Conservation (phyloP, 129 eudicot genomes). For the Helichrysum umbraculigerum region DNA sequence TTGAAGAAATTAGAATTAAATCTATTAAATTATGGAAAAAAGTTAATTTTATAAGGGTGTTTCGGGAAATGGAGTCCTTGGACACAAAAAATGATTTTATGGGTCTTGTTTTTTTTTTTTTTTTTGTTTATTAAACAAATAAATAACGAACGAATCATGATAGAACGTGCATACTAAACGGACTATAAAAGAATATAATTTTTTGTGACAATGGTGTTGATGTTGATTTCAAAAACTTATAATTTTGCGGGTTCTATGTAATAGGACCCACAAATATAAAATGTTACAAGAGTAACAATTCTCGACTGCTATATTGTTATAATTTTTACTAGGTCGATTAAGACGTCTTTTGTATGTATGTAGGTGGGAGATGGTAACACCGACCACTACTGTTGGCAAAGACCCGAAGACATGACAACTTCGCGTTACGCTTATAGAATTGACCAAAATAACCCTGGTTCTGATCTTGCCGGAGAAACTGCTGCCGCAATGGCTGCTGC, state of each 20-base stretch:
- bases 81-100: neutral
- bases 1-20: too few species aligned
- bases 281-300: too few species aligned
- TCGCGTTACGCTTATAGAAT: conserved; percentile 64
- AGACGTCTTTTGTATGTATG: neutral
- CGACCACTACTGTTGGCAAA: conserved; percentile 84
- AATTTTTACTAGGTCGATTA: neutral
- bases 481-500: conserved; percentile 90
- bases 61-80: neutral
- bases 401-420: conserved; percentile 90
- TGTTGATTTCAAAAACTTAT: neutral
- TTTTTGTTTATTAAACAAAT: neutral
- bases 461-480: conserved; percentile 82
- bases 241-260: neutral
- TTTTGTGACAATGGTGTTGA: neutral
- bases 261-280: neutral
- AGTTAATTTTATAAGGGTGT: neutral
- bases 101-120: neutral
- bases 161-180: neutral
- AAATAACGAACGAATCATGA: neutral
- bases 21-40: too few species aligned
- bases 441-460: conserved; percentile 69
- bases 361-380: conserved; percentile 87
- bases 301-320: neutral
- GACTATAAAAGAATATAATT: neutral